Base-by-base conservation (phyloP, 169 alveolate species). In the Hammondia hammondi region DNA sequence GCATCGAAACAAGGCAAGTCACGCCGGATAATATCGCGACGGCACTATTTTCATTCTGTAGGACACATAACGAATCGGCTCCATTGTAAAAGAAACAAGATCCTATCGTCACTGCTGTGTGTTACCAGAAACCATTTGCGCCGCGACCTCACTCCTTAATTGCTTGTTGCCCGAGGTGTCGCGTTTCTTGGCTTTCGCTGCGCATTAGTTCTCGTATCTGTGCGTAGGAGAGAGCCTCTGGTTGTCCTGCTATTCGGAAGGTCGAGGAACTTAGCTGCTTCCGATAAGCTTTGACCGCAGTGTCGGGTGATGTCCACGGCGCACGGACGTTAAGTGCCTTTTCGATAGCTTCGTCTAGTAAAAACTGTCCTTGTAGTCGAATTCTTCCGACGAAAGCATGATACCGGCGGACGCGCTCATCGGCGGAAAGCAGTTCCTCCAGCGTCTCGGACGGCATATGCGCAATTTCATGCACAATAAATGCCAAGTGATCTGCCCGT, bases 221-320 rank as follows among this genome's bases (percentile, higher is more conserved):
- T 29, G 57, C 1, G 91, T 21, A 46, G 45, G 72, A 39, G n/a
- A 84, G 37, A 24, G 9, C 91, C 17, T 84, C 70, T 17, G 57
- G n/a, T 9, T 84, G 32, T 21, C 91, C 91, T 21, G n/a, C 70
- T 14, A 84, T 21, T 24, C 70, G 57, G 91, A 84, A 84, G 14
- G 57, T 84, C 61, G 91, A 45, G 7, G 57, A 45, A 29, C 72
- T 45, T 24, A 84, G 91, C 91, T 84, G 72, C 43, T 84, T 39
- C 91, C 70, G 39, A 52, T 45, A 84, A 29, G 70, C 57, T 35
- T 84, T 46, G 32, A 46, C 70, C 6, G 70, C 91, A 6, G 27
- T 84, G 72, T n/a, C 39, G 0, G 91, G 57, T 21, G 72, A 24
- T 24, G 91, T 46, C 91, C 91, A 84, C 35, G 91, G 91, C 24